Conservation (phyloP, 495 filamentous ascomycete species). For the Xeromyces bisporus region DNA sequence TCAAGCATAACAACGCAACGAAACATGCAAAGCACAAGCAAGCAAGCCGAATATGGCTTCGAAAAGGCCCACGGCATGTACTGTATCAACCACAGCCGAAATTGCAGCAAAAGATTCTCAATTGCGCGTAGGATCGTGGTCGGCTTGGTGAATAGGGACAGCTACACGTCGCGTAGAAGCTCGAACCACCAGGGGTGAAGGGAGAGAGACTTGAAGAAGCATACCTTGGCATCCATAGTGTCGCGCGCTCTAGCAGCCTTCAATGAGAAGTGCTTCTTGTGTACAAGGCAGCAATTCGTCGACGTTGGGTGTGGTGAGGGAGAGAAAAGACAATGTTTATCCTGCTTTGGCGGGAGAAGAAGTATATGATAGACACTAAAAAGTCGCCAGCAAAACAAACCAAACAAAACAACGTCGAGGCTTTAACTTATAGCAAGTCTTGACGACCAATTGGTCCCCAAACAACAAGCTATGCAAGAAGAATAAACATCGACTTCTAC, state of each 20-base stretch:
- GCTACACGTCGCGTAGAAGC: not conserved
- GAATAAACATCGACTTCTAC: not conserved
- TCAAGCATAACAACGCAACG: not conserved
- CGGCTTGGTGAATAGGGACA: not conserved
- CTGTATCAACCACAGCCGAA: not conserved
- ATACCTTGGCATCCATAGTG: constrained; percentile 30
- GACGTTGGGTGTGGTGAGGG: not conserved
- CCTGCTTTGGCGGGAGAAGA: too few relatives aligned
- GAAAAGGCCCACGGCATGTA: not conserved
- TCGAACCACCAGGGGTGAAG: not conserved
- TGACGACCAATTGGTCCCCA: not conserved
- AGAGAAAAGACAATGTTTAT: not conserved
- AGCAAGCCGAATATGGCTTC: not conserved
- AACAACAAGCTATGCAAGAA: not conserved
- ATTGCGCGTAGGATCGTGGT: not conserved
- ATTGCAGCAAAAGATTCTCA: not conserved
- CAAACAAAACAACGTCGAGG: constrained; percentile 9
- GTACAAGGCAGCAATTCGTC: too few relatives aligned
- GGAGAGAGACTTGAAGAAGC: constrained; percentile 4
- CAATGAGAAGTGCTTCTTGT: too few relatives aligned
- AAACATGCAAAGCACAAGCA: not conserved
- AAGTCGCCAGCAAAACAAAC: constrained; percentile 1
- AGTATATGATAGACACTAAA: too few relatives aligned
- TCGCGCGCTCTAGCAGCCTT: constrained; percentile 4
- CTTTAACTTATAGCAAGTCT: too few relatives aligned